Conservation (phyloP, 106 monocot species). For the Triglochin maritima region DNA sequence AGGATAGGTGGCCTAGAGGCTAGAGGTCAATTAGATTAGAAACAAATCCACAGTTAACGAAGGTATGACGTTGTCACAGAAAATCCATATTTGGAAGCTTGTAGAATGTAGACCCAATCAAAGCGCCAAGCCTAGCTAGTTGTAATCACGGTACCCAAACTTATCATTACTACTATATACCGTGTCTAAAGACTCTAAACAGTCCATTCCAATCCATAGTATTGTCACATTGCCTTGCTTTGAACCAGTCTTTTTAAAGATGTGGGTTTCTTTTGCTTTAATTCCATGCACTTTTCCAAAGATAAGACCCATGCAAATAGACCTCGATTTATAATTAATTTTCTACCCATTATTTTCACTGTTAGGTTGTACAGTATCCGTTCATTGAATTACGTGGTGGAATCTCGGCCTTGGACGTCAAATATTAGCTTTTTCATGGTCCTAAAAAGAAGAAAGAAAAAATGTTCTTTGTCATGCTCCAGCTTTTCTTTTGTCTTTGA, state of each 20-base stretch:
- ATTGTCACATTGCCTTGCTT: background rate
- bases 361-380: background rate
- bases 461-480: constrained; percentile 16
- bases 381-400: constrained; percentile 10
- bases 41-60: too few species aligned
- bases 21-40: too few species aligned
- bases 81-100: background rate
- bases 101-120: constrained; percentile 9
- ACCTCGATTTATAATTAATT: constrained; percentile 12
- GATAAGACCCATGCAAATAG: constrained; percentile 16
- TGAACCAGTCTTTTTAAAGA: constrained; percentile 8
- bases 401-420: constrained; percentile 19
- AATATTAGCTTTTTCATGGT: constrained; percentile 14
- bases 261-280: constrained; percentile 12
- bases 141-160: background rate
- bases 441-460: constrained; percentile 12
- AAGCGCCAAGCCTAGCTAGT: constrained; percentile 9
- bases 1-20: too few species aligned
- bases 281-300: constrained; percentile 14
- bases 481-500: constrained; percentile 20
- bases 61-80: background rate
- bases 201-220: constrained; percentile 1
- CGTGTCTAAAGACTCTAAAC: background rate
- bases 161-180: constrained; percentile 2
- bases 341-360: background rate